Conservation (phyloP, 106 monocot genomes). For the Gastrodia elata region DNA sequence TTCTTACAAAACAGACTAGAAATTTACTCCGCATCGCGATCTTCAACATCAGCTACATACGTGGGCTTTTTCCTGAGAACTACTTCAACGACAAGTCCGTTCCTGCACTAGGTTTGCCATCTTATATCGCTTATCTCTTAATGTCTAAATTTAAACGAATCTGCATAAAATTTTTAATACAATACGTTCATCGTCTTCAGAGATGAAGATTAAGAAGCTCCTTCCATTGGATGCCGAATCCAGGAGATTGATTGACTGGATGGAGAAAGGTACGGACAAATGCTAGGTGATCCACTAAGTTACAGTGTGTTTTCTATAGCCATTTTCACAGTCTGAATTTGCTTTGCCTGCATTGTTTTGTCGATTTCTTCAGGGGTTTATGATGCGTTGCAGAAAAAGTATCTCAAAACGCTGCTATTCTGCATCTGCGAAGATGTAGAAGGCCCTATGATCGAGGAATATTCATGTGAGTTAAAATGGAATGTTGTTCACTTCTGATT, state of each 20-base stretch:
- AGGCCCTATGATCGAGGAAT: conserved; percentile 96
- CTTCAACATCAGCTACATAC: conserved; percentile 97
- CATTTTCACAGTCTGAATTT: background rate
- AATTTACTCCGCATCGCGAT: conserved; percentile 95
- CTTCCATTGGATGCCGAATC: conserved; percentile 93
- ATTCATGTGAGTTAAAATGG: conserved; percentile 49
- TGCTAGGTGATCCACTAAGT: background rate
- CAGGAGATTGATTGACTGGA: conserved; percentile 92
- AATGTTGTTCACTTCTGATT: background rate
- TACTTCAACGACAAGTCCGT: conserved; percentile 97
- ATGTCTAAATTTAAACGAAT: background rate
- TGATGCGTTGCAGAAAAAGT: conserved; percentile 96
- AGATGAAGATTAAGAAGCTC: conserved; percentile 99
- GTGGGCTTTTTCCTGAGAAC: conserved; percentile 92
- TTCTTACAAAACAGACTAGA: conserved; percentile 49
- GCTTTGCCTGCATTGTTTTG: background rate
- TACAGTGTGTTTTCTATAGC: background rate
- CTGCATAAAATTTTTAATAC: background rate
- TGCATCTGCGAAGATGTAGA: conserved; percentile 81
- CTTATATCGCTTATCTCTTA: background rate
- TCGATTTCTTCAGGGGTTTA: conserved; percentile 58
- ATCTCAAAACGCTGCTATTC: conserved; percentile 85
- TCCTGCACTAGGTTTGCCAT: conserved; percentile 72
- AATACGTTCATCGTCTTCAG: conserved; percentile 17
- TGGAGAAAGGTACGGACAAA: conserved; percentile 78